Conservation (phyloP, 1,139 yeast species). For the Blastobotrys elegans region DNA sequence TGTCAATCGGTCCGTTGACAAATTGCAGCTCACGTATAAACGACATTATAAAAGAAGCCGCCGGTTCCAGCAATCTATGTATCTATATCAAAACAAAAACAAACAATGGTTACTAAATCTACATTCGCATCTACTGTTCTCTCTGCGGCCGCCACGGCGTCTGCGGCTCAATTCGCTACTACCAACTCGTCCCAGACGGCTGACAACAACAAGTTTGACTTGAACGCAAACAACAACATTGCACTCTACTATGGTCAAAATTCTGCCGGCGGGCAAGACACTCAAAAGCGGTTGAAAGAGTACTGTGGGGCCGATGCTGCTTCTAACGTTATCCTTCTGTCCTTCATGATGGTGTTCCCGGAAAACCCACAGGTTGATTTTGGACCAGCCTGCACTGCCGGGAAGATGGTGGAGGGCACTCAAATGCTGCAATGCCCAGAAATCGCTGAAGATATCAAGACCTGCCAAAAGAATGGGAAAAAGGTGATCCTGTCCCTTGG, state of each 20-base stretch:
- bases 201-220: constrained; percentile 8
- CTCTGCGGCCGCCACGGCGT: constrained; percentile 1
- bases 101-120: background rate
- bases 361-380: constrained; percentile 57
- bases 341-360: constrained; percentile 71
- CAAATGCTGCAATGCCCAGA: constrained; percentile 34
- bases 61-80: background rate
- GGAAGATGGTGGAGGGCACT: constrained; percentile 35
- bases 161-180: background rate
- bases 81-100: background rate
- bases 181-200: background rate
- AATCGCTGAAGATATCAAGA: constrained; percentile 55
- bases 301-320: constrained; percentile 56
- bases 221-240: constrained; percentile 7
- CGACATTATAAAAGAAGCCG: background rate
- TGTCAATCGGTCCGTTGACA: background rate
- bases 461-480: constrained; percentile 71
- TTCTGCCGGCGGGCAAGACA: constrained; percentile 55
- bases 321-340: constrained; percentile 62
- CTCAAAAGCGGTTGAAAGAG: constrained; percentile 56
- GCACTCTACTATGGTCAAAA: constrained; percentile 93
- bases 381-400: constrained; percentile 60
- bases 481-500: constrained; percentile 73
- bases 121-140: background rate
- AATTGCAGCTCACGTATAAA: background rate